Conservation (phyloP, 768 basidiomycete species). For the Xanthoconium purpureum region DNA sequence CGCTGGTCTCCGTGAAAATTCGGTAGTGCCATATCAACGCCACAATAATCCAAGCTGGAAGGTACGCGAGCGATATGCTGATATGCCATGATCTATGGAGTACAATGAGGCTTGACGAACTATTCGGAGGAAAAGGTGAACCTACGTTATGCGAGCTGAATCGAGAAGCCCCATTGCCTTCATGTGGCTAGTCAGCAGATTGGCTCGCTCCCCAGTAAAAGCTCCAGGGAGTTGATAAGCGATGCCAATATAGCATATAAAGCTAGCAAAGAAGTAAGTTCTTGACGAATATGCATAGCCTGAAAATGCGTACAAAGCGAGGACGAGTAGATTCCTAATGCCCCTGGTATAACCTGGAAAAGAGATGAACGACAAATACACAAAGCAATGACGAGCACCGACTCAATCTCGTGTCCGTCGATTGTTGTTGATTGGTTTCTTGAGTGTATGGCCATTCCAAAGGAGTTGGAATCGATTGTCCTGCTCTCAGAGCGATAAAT, state of each 20-base stretch:
- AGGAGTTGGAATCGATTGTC: slow-evolving; percentile 52
- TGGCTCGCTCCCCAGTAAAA: slow-evolving; percentile 63
- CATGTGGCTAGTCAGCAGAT: slow-evolving; percentile 64
- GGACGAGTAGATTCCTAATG: slow-evolving; percentile 56
- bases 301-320: slow-evolving; percentile 53
- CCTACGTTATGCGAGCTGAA: slow-evolving; percentile 61
- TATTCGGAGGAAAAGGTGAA: neutral
- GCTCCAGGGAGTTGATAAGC: slow-evolving; percentile 76
- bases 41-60: slow-evolving; percentile 75
- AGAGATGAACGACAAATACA: slow-evolving; percentile 1
- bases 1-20: slow-evolving; percentile 62
- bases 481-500: slow-evolving; percentile 67
- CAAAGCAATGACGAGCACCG: slow-evolving; percentile 17
- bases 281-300: neutral
- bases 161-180: slow-evolving; percentile 78
- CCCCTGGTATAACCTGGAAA: slow-evolving; percentile 58
- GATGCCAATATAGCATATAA: slow-evolving; percentile 69
- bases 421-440: slow-evolving; percentile 64
- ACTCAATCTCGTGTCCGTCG: slow-evolving; percentile 55
- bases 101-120: neutral
- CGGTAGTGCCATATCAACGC: slow-evolving; percentile 61
- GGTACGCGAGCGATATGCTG: slow-evolving; percentile 61
- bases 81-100: slow-evolving; percentile 56
- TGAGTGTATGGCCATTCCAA: slow-evolving; percentile 71
- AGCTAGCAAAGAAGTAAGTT: slow-evolving; percentile 37